These are phyloP conservation scores for Zygnema cylindricum DNA, from an alignment of 139 green algal genomes.

Conservation along the genomic window DNA sequence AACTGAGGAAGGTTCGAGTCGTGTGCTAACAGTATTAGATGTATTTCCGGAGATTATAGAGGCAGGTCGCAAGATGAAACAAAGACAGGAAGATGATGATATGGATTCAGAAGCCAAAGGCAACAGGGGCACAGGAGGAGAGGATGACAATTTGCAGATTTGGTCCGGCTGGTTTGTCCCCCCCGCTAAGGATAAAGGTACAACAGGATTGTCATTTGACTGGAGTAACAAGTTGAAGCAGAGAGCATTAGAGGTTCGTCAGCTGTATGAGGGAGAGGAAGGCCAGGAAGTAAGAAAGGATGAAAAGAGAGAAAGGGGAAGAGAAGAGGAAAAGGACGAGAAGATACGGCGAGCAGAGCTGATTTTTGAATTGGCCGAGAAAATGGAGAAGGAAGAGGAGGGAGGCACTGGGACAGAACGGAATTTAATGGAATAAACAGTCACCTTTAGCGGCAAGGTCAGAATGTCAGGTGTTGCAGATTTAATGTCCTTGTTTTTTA, in stretches of 20 bases:
- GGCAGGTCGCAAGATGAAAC: not conserved
- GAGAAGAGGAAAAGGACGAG: constrained; percentile 35
- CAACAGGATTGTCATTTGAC: constrained; percentile 23
- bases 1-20: not conserved
- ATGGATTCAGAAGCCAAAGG: not conserved
- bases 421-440: not conserved
- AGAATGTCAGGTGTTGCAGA: too few species aligned
- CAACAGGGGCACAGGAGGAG: not conserved
- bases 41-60: constrained; percentile 1
- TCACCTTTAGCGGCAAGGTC: too few species aligned
- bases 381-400: constrained; percentile 19
- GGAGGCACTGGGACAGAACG: not conserved
- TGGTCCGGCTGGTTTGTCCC: constrained; percentile 7
- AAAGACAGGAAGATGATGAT: not conserved
- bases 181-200: not conserved
- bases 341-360: constrained; percentile 14
- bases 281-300: not conserved
- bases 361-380: constrained; percentile 34
- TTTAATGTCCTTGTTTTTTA: too few species aligned
- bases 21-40: not conserved
- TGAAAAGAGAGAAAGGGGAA: constrained; percentile 28
- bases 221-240: constrained; percentile 31
- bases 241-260: constrained; percentile 1
- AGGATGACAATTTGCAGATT: not conserved
- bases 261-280: not conserved